phyloP scores from a whole-genome alignment of 768 basidiomycete genomes.

The Coprinellus aureogranulatus region DNA sequence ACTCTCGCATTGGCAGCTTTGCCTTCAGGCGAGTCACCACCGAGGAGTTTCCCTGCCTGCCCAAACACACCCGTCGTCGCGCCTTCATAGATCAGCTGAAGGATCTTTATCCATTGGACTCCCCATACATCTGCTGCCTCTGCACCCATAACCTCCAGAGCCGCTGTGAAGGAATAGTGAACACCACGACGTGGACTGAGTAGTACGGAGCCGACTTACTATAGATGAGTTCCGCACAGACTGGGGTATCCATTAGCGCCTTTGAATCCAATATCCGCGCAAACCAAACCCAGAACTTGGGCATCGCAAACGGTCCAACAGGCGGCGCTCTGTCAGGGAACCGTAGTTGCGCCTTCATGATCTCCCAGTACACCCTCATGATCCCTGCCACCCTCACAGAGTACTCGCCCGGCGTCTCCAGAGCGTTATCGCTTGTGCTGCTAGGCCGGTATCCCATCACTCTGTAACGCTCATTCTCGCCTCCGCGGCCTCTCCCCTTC shows the following conservation, averaged over 20 bases:
- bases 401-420: constrained; percentile 45
- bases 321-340: neutral
- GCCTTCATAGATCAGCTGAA: constrained; percentile 64
- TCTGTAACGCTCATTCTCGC: constrained; percentile 39
- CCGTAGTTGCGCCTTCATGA: constrained; percentile 42
- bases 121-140: constrained; percentile 67
- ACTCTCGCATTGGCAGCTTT: constrained; percentile 13
- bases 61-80: constrained; percentile 44
- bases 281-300: constrained; percentile 69
- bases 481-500: constrained; percentile 2
- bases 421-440: constrained; percentile 46
- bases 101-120: constrained; percentile 74
- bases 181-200: neutral
- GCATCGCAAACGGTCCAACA: constrained; percentile 24
- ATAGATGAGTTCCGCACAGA: constrained; percentile 67
- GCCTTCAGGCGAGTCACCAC: constrained; percentile 12
- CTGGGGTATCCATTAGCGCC: constrained; percentile 50
- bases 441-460: constrained; percentile 56
- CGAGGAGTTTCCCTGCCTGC: constrained; percentile 7
- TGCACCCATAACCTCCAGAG: constrained; percentile 66
- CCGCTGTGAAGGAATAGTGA: constrained; percentile 42
- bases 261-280: constrained; percentile 56
- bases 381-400: constrained; percentile 69
- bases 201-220: constrained; percentile 41
- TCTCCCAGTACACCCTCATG: constrained; percentile 83